Base-by-base conservation (phyloP, 2,329 filamentous ascomycete species). In the Xylariaceae sp. region DNA sequence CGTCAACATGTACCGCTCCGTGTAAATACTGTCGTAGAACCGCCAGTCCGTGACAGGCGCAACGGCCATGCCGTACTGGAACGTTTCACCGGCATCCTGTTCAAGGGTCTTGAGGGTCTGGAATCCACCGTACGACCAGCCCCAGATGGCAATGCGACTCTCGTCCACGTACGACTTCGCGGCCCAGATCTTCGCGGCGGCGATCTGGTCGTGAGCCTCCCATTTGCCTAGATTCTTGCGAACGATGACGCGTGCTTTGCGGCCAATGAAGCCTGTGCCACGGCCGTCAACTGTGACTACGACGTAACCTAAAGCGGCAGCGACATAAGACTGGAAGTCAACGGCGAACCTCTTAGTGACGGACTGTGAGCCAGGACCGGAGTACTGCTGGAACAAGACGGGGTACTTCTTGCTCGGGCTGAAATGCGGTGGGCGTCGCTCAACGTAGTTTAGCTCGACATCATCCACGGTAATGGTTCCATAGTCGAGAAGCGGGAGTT, bases 41-140 rank as follows among this genome's bases (percentile, higher is more conserved):
- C 89, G 83, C 94, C 94, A 99, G 74, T 99, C 92, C 0, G 93
- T 97, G n/a, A 99, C 94, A 15, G 94, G 94, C 1, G 94, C 94
- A 55, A 99, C 95, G 5, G 95, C 92, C 89, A 99, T 96, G 67
- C 94, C 95, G 73, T 99, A 99, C 64, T 87, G 87, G 78, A 97
- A 99, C 0, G 92, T 97, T 70, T 85, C 73, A 4, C 95, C 94
- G 7, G 85, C 93, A 72, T 99, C 94, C 62, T 85, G 83, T 78
- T 99, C 94, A 10, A 99, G 85, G 1, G 91, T 94, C 78, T 99
- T 99, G 69, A 99, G 82, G 4, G 94, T 90, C 79, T 90, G 89
- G 79, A 96, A 99, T 9, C 94, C 94, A 59, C 94, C 94, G 71
- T 94, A 99, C 64, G 90, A 96, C 94, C 94, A 99, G 52, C 94